Percentiles rank a stretch among this genome's conserved stretches.
phyloP scores from a whole-genome alignment of 2,329 filamentous ascomycete genomes.

The Talaromyces sp. region DNA sequence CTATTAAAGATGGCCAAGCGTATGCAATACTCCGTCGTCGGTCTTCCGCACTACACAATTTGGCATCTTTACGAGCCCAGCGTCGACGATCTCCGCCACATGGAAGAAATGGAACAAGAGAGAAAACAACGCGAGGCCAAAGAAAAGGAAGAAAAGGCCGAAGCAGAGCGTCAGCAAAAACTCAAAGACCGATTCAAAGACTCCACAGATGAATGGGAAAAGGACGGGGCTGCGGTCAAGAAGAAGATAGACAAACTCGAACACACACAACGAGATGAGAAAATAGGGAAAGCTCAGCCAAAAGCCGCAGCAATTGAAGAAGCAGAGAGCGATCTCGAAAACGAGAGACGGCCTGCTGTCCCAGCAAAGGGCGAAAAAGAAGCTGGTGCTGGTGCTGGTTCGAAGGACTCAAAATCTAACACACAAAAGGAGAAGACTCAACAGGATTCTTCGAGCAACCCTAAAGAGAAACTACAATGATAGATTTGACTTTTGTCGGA shows the following conservation, averaged over 20 bases:
- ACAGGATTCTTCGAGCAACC: not conserved
- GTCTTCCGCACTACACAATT: conserved; percentile 94
- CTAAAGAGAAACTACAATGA: not conserved
- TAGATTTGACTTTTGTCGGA: conserved; percentile 7
- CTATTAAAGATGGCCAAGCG: conserved; percentile 82
- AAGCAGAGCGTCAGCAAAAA: conserved; percentile 69
- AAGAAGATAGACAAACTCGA: conserved; percentile 53
- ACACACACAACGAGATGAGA: conserved; percentile 26
- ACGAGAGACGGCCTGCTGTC: not conserved
- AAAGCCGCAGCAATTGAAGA: conserved; percentile 1
- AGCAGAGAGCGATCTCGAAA: not conserved
- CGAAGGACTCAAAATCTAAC: not conserved
- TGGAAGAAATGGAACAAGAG: conserved; percentile 97
- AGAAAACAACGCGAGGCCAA: conserved; percentile 74
- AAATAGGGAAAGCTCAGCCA: not conserved
- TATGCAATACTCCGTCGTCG: conserved; percentile 94
- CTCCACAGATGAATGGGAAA: conserved; percentile 76
- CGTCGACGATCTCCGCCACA: conserved; percentile 92
- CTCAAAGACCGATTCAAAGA: conserved; percentile 79
- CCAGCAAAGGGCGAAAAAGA: conserved; percentile 2
- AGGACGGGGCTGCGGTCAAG: conserved; percentile 78
- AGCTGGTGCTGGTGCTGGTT: not conserved
- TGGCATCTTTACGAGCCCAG: conserved; percentile 99
- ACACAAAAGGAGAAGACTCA: conserved; percentile 2
- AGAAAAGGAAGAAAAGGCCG: conserved; percentile 71